These are phyloP conservation scores for Porogramme epimiltina DNA, from an alignment of 1,284 basidiomycete species.

Conservation along the genomic window DNA sequence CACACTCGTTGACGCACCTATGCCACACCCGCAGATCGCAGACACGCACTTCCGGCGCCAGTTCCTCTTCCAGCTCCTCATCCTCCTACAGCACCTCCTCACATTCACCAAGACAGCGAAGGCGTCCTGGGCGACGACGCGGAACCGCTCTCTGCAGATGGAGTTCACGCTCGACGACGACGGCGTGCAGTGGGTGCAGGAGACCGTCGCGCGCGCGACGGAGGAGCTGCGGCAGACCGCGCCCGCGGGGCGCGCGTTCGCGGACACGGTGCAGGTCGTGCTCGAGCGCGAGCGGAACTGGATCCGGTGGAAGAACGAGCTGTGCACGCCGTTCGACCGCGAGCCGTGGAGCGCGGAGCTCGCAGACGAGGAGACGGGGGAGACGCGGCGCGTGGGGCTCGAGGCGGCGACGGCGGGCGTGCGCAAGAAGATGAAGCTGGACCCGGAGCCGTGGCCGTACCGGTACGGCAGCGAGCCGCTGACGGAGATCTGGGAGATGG, in stretches of 20 bases:
- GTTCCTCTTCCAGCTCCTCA: constrained; percentile 84
- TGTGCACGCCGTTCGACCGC: constrained; percentile 77
- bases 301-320: constrained; percentile 83
- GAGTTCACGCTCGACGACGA: constrained; percentile 71
- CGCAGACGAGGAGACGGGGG: constrained; percentile 41
- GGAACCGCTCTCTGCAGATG: constrained; percentile 77
- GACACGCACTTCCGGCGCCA: constrained; percentile 92
- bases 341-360: constrained; percentile 57
- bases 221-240: constrained; percentile 76
- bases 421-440: constrained; percentile 54
- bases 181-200: constrained; percentile 73
- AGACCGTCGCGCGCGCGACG: constrained; percentile 60
- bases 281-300: constrained; percentile 84
- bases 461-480: constrained; percentile 63
- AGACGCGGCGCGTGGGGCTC: constrained; percentile 49
- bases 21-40: constrained; percentile 59
- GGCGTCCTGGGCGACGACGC: constrained; percentile 55
- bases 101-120: constrained; percentile 76
- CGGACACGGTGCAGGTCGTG: constrained; percentile 69
- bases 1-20: neutral
- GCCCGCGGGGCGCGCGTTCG: constrained; percentile 73
- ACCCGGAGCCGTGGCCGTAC: constrained; percentile 61
- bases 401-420: constrained; percentile 59
- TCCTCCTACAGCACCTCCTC: constrained; percentile 80
- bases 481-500: constrained; percentile 81